phyloP scores from a whole-genome alignment of 306 rosid genomes.

The Vigna angularis region DNA sequence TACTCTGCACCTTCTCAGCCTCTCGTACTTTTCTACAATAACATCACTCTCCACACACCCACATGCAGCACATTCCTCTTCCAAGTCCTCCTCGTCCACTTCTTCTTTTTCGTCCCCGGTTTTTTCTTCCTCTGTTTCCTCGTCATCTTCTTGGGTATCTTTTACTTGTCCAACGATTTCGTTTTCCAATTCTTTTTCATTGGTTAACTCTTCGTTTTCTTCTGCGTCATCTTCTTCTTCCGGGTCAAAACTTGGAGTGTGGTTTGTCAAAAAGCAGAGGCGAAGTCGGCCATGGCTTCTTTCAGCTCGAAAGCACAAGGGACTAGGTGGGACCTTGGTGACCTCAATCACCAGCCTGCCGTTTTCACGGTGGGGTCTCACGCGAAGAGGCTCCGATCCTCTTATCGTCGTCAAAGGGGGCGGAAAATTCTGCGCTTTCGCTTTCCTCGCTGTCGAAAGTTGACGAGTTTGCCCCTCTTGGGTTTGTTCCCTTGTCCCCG shows the following conservation, averaged over 20 bases:
- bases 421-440: conserved; percentile 59
- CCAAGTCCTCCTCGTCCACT: conserved; percentile 2
- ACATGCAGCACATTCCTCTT: conserved; percentile 7
- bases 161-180: conserved; percentile 35
- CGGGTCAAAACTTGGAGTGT: conserved; percentile 48
- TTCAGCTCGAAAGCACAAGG: conserved; percentile 65
- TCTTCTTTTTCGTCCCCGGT: neutral
- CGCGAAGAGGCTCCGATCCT: conserved; percentile 61
- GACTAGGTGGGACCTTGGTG: conserved; percentile 58
- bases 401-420: conserved; percentile 98
- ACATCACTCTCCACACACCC: conserved; percentile 32
- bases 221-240: conserved; percentile 6
- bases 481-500: conserved; percentile 46
- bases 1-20: conserved; percentile 65
- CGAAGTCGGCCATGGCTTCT: conserved; percentile 89
- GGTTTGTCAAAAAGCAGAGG: conserved; percentile 54
- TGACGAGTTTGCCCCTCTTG: conserved; percentile 31
- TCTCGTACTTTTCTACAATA: conserved; percentile 57
- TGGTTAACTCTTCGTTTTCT: conserved; percentile 27
- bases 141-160: neutral
- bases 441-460: conserved; percentile 52
- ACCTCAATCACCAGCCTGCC: conserved; percentile 79
- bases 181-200: conserved; percentile 42
- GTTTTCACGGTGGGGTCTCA: conserved; percentile 77
- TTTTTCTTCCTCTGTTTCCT: conserved; percentile 19